Evolutionary conservation across 495 filamentous ascomycete species (phyloP), one percentile per base, ranked within the genome.

Genomic region (Pseudotulostoma volvatum): DNA sequence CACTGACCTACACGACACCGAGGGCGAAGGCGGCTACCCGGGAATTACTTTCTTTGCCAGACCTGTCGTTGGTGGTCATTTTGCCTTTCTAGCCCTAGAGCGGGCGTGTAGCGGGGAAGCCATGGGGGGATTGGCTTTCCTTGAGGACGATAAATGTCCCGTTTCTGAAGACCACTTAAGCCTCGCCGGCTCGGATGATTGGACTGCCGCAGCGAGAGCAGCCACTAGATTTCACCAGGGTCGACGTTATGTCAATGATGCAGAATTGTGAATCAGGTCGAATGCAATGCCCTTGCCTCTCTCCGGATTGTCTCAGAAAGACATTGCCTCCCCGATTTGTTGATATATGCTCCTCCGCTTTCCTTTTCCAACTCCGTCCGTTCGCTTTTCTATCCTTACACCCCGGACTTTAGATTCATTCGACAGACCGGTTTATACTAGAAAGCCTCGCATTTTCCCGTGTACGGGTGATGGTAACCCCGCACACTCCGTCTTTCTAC

Each of bases 41-140:
- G 76, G 76, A 0, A 66, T 76, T 39, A 63, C 65, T 33, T 93
- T 93, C 64, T 77, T 77, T 57, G 84, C 83, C 2, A 59, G 86
- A 15, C 87, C 87, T 8, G 87, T 93, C 1, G 73, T 86, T 19
- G 87, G 87, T 7, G 87, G 81, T 1, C 81, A 86, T 54, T 94
- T 93, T 65, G 79, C 84, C 7, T 79, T 87, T 41, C 57, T 93
- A 44, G 81, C 84, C 7, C 58, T 92, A 34, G 73, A 82, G 49
- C 62, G 77, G 42, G 81, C 81, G 4, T 90, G 83, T 55, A 75
- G 70, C 1, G 82, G 82, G 0, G 69, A 69, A 41, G 81, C 79
- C 5, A 66, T 74, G 43, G 64, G 72, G 28, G 77, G 72, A 0
- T 53, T 87, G 40, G 48, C 44, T 17, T 84, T 81, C 53, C 59